Base-by-base conservation (phyloP, 441 rosid species). In the Brassica hybrid region DNA sequence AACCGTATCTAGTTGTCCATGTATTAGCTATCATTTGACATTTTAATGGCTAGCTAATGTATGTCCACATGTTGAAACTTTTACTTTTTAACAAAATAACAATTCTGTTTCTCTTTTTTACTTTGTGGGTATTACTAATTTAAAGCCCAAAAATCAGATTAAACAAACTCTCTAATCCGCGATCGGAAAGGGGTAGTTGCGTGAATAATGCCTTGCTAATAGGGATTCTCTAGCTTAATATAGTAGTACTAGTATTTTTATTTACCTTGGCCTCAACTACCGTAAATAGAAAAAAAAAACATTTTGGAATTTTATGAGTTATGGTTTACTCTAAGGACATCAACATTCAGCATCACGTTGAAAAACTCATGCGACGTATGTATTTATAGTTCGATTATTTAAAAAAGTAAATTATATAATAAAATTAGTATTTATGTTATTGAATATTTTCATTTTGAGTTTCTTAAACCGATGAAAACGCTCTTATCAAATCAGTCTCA, bases 11-110 rank as follows among this genome's bases (percentile, higher is more conserved):
- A 60, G 65, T 27, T 60, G 32, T 57, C 66, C 56, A n/a, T 50
- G 57, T 67, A 67, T 75, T 70, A 76, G 75, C 75, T 70, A 13
- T 71, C 8, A 14, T 63, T 45, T 25, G 27, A 61, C 25, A 17
- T 32, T 64, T 70, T 63, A 25, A 25, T 61, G 16, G 63, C 59
- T 13, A 30, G 19, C 25, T 27, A 48, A 68, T 30, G 41, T 50
- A 67, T 67, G 72, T 38, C 67, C 32, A 41, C 72, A 56, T 18
- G 43, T 34, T 76, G 43, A 34, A 50, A 16, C 30, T 48, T 69
- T 62, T 50, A 48, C 62, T 48, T 19, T 2, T 4, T 34, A 34
- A 4, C 5, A 58, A 69, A 41, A 41, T 52, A n/a, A 23, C 65
- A 48, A 7, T 14, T 21, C 38, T 76, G 36, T 12, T 75, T 19